A percentile compares a stretch with the other conserved stretches of the same genome.
Evolutionary conservation across 106 monocot genomes (phyloP).

Genomic region (Acanthochlamys bracteata): DNA sequence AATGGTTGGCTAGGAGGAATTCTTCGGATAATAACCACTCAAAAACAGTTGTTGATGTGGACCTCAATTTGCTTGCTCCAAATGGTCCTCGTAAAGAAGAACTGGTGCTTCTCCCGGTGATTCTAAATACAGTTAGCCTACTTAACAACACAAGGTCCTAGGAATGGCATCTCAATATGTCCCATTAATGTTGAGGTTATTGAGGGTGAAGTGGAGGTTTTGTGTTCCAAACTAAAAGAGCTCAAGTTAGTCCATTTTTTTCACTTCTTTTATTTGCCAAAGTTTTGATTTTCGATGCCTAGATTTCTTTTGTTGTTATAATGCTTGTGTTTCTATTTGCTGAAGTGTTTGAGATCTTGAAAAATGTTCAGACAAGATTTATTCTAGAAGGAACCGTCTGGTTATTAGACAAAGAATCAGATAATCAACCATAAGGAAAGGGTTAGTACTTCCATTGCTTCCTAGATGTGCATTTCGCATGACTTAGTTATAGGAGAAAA

Average conservation of each 20-base stretch:
- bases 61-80: conserved; percentile 12
- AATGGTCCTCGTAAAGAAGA: too few relatives aligned
- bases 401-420: conserved; percentile 8
- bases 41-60: conserved; percentile 1
- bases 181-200: conserved; percentile 29
- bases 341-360: background rate
- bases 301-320: background rate
- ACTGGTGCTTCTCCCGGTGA: background rate
- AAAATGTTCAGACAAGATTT: conserved; percentile 2
- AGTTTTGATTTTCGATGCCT: background rate
- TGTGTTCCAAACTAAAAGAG: conserved; percentile 5
- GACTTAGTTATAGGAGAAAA: background rate
- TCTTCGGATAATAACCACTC: background rate
- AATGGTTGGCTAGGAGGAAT: background rate
- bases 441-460: background rate
- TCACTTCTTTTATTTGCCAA: background rate
- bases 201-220: conserved; percentile 18
- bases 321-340: background rate
- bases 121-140: background rate
- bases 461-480: background rate
- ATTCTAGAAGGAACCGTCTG: background rate
- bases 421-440: background rate
- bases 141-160: background rate
- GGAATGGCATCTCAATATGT: conserved; percentile 2
- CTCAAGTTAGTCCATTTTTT: conserved; percentile 17